These are phyloP conservation scores for Acanthamoeba quina DNA, from an alignment of 208 protist genomes.

Conservation along the genomic window DNA sequence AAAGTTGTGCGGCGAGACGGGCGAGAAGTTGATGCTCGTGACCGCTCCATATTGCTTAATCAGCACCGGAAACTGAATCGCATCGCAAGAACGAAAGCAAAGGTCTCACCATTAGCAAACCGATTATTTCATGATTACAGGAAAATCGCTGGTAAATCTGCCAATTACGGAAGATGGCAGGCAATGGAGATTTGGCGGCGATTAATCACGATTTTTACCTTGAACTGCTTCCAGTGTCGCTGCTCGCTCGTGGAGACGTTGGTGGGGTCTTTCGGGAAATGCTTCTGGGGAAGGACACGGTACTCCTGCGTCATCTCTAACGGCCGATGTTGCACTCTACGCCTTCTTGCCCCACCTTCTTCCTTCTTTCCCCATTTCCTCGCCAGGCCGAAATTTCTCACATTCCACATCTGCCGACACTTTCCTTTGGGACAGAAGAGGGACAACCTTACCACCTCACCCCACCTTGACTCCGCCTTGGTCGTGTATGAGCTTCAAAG, in stretches of 20 bases:
- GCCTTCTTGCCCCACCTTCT: not conserved
- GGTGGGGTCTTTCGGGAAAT: not conserved
- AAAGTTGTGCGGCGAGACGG: slow-evolving; percentile 76
- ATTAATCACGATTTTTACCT: not conserved
- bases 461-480: no score
- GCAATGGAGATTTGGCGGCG: not conserved
- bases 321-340: not conserved
- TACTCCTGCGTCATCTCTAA: slow-evolving; percentile 37
- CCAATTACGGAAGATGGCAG: not conserved
- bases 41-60: slow-evolving; percentile 75
- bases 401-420: not conserved
- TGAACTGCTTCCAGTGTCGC: slow-evolving; percentile 60
- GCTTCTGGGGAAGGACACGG: not conserved
- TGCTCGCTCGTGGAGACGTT: not conserved
- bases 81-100: not conserved
- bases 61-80: slow-evolving; percentile 56
- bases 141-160: slow-evolving; percentile 12
- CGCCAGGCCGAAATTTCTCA: not conserved
- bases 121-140: not conserved
- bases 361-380: not conserved
- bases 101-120: not conserved
- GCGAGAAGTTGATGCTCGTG: slow-evolving; percentile 77
- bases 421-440: no score
- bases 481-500: no score
- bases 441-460: no score